Percentiles rank a stretch among this genome's conserved stretches.
phyloP scores from a whole-genome alignment of 2,329 filamentous ascomycete genomes.

The Xylariaceae sp. region DNA sequence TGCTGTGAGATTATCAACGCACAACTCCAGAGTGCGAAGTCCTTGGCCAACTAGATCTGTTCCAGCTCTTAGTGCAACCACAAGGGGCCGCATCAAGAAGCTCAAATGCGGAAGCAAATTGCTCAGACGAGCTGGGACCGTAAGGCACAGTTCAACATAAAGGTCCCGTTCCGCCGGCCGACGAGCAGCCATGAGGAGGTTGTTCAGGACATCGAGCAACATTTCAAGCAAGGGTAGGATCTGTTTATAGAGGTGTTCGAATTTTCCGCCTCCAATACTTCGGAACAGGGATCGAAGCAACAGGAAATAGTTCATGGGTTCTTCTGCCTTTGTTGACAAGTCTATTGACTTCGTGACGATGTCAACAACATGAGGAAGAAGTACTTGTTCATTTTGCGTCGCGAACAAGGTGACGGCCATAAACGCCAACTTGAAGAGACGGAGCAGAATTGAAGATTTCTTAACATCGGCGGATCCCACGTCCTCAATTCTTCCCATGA shows the following conservation, averaged over 20 bases:
- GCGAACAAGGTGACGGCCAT: constrained; percentile 99
- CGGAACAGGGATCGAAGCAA: constrained; percentile 87
- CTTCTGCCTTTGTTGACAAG: constrained; percentile 87
- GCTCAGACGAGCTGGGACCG: constrained; percentile 87
- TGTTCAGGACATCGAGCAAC: constrained; percentile 95
- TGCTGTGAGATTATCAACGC: constrained; percentile 95
- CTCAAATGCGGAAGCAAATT: constrained; percentile 92
- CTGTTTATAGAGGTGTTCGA: constrained; percentile 97
- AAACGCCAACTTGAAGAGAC: constrained; percentile 96
- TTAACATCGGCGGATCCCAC: constrained; percentile 88
- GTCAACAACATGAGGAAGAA: constrained; percentile 92
- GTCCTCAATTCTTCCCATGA: constrained; percentile 95
- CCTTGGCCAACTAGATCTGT: constrained; percentile 94
- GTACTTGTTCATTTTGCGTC: constrained; percentile 87
- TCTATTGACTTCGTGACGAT: constrained; percentile 98
- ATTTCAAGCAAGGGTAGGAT: constrained; percentile 95
- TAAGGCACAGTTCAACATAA: constrained; percentile 94
- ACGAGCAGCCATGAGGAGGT: constrained; percentile 80
- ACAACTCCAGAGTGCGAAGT: constrained; percentile 86
- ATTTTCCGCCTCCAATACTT: constrained; percentile 94
- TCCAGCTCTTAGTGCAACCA: constrained; percentile 88
- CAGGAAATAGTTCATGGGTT: constrained; percentile 98
- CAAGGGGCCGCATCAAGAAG: constrained; percentile 93
- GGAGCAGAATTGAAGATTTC: constrained; percentile 84
- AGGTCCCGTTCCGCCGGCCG: constrained; percentile 89